Evolutionary conservation across 345 rosid genomes (phyloP).

Genomic region (Draba incana): DNA sequence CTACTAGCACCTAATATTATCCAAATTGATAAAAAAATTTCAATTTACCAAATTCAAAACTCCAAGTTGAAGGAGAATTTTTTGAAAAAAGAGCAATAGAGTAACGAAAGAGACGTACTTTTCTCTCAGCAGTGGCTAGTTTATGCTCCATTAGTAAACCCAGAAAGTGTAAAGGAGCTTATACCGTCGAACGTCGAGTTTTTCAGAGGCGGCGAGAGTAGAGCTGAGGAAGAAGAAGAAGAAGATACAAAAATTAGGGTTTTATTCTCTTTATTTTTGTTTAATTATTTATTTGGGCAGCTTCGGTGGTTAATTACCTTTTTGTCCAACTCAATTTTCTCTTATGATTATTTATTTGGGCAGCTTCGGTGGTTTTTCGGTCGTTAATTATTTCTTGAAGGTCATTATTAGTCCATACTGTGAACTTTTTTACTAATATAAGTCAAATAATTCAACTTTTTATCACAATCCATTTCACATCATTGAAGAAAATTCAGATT

Average conservation of each 20-base stretch:
- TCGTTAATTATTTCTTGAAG: too few species aligned
- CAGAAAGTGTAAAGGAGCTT: constrained; percentile 19
- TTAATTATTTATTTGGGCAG: neutral
- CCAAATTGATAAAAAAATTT: neutral
- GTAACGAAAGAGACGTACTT: constrained; percentile 28
- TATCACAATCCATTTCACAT: neutral
- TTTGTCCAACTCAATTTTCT: constrained; percentile 17
- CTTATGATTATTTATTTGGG: too few species aligned
- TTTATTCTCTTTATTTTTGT: constrained; percentile 2
- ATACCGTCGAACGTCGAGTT: constrained; percentile 5
- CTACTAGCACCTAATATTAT: constrained; percentile 58
- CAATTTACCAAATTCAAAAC: neutral
- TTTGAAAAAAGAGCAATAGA: neutral
- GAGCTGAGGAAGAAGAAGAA: constrained; percentile 10
- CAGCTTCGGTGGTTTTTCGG: too few species aligned
- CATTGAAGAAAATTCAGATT: constrained; percentile 21
- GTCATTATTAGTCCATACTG: too few species aligned
- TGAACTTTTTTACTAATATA: neutral
- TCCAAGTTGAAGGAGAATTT: neutral
- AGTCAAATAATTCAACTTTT: neutral
- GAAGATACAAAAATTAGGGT: constrained; percentile 29
- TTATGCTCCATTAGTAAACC: constrained; percentile 45
- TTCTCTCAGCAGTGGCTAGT: constrained; percentile 46
- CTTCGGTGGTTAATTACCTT: constrained; percentile 9
- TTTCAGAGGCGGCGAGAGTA: constrained; percentile 31